A percentile compares a stretch with the other conserved stretches of the same genome.
Conservation (phyloP, 441 rosid species). For the Gossypium aridum region DNA sequence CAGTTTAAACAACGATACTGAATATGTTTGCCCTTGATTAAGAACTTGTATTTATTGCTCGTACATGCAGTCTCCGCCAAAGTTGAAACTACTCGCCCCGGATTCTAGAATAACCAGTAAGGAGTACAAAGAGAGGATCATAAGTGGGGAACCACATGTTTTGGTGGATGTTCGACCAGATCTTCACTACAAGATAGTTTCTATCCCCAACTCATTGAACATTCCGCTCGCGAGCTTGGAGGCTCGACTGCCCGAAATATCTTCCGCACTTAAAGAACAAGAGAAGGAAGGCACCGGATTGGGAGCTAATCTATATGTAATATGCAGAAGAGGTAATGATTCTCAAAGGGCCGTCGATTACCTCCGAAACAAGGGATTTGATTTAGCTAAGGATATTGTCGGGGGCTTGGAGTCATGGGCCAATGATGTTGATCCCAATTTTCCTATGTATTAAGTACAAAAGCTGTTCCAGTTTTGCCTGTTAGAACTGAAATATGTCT, state of each 20-base stretch:
- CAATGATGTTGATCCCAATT: slow-evolving; percentile 46
- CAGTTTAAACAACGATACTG: neutral
- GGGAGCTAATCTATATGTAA: slow-evolving; percentile 43
- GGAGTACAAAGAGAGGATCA: slow-evolving; percentile 47
- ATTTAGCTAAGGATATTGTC: slow-evolving; percentile 59
- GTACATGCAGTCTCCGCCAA: slow-evolving; percentile 37
- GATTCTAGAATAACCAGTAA: slow-evolving; percentile 70
- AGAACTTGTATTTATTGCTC: neutral
- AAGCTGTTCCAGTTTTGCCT: neutral
- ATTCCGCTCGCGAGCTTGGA: slow-evolving; percentile 65
- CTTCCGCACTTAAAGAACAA: slow-evolving; percentile 46
- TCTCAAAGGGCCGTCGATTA: slow-evolving; percentile 82
- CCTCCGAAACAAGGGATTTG: slow-evolving; percentile 51
- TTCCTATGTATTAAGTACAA: slow-evolving; percentile 19
- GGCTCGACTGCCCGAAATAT: slow-evolving; percentile 53
- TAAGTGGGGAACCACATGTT: slow-evolving; percentile 40
- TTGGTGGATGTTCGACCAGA: slow-evolving; percentile 83
- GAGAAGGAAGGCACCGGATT: neutral
- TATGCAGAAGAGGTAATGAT: slow-evolving; percentile 86
- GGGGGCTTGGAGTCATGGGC: slow-evolving; percentile 92
- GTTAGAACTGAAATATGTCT: neutral
- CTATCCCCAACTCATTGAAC: slow-evolving; percentile 69
- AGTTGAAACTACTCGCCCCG: slow-evolving; percentile 45
- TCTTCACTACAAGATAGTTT: slow-evolving; percentile 78
- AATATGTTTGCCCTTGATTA: neutral